Evolutionary conservation across 148 eudicot genomes (phyloP), one percentile per base, ranked within the genome.

Genomic region (Fagopyrum esculentum): DNA sequence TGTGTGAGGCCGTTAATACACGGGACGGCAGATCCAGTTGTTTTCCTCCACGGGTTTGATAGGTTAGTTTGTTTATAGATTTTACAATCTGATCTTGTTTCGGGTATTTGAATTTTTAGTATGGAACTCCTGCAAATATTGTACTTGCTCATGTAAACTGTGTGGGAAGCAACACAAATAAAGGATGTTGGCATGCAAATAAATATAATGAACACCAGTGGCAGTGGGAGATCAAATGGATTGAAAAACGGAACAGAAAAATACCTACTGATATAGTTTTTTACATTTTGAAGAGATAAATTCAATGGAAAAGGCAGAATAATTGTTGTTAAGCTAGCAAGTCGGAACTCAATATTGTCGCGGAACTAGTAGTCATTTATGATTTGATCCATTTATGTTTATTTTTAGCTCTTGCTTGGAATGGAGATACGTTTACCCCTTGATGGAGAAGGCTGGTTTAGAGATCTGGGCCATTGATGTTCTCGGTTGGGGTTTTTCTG

Each of bases 401-500:
- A 46, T 84, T 83, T 85, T 83, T 87, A 94, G 97, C 85, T 90
- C 98, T 74, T 89, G 97, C 87, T 87, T 94, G 86, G 97, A 92
- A 83, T 92, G 98, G 98, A 90, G 98, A 81, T 87, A 86, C 80
- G 81, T 88, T 9, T 86, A 86, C 74, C 98, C 98, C n/a, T 74
- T 91, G 84, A 96, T 94, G 45, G 98, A 94, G 79, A 91, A 92
- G 73, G 93, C 93, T 72, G 92, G 96, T 29, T 73, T 88, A 40
- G 97, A 92, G 81, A 78, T 87, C 64, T 94, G 98, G 98, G 98
- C 93, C 11, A n/a, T 94, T 69, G 98, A 94, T 77, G 77, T 94
- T 81, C 97, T 93, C 59, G 98, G 98, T 6, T 93, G 98, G 98
- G 96, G 97, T 19, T 93, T 93, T 83, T 93, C 95, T 69, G 88